These are phyloP conservation scores for Hyphodiscus hymeniophilus DNA, from an alignment of 495 filamentous ascomycete species.

Conservation along the genomic window DNA sequence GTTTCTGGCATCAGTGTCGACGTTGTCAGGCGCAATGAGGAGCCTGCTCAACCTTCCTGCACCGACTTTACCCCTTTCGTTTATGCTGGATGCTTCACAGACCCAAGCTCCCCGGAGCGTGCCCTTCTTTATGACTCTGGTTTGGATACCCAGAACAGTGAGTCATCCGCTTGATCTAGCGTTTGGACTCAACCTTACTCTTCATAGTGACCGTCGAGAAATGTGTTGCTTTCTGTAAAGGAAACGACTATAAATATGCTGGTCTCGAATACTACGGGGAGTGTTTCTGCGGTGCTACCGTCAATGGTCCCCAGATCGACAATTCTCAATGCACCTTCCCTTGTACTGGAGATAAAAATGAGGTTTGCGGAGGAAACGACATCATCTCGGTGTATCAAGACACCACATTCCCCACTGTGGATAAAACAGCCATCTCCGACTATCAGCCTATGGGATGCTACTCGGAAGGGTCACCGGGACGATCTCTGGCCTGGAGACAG, in stretches of 20 bases:
- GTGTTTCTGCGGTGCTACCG: conserved; percentile 44
- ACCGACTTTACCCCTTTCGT: conserved; percentile 37
- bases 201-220: conserved; percentile 45
- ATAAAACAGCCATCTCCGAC: conserved; percentile 32
- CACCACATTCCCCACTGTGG: conserved; percentile 37
- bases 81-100: conserved; percentile 44
- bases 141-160: conserved; percentile 29
- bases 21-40: conserved; percentile 20
- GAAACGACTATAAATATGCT: conserved; percentile 44
- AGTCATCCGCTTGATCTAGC: no score
- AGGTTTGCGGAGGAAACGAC: conserved; percentile 41
- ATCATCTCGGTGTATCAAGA: conserved; percentile 42
- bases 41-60: conserved; percentile 31
- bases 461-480: conserved; percentile 41
- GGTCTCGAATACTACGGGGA: conserved; percentile 46
- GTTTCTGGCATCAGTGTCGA: conserved; percentile 26
- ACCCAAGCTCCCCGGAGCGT: conserved; percentile 24
- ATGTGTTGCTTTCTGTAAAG: conserved; percentile 44
- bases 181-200: no score
- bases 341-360: conserved; percentile 35
- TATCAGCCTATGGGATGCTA: conserved; percentile 48
- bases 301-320: conserved; percentile 25
- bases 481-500: conserved; percentile 40
- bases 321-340: conserved; percentile 35
- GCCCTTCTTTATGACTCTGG: conserved; percentile 32